These are phyloP conservation scores for Arxiozyma heterogenica DNA, from an alignment of 1,139 yeast genomes.

Conservation along the genomic window DNA sequence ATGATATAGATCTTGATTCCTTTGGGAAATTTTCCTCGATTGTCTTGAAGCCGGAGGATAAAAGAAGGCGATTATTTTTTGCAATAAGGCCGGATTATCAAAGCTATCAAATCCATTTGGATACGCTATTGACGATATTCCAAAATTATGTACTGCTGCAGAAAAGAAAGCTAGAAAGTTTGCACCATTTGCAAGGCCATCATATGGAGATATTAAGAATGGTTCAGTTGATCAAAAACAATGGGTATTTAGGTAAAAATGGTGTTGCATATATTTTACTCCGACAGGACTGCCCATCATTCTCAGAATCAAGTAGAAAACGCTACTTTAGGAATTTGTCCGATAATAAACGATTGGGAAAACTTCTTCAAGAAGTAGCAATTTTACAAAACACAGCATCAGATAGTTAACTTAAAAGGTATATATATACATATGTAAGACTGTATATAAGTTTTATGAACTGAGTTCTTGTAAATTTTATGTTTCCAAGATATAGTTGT, in stretches of 20 bases:
- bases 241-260: neutral
- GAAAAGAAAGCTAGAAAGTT: neutral
- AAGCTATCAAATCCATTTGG: slow-evolving; percentile 9
- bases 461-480: too few relatives aligned
- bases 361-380: slow-evolving; percentile 4
- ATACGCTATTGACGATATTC: slow-evolving; percentile 12
- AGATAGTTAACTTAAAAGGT: neutral
- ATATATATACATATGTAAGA: too few relatives aligned
- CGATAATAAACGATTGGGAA: neutral
- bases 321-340: neutral
- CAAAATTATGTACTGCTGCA: slow-evolving; percentile 10
- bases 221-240: slow-evolving; percentile 1
- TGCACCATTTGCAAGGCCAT: neutral
- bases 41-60: slow-evolving; percentile 14
- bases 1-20: slow-evolving; percentile 12
- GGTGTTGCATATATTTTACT: neutral
- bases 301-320: neutral
- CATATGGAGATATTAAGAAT: slow-evolving; percentile 2
- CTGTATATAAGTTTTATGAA: neutral
- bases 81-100: neutral
- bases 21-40: slow-evolving; percentile 20
- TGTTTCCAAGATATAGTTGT: too few relatives aligned
- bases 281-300: neutral
- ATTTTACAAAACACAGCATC: slow-evolving; percentile 7
- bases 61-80: slow-evolving; percentile 12